Evolutionary conservation across 2,329 filamentous ascomycete genomes (phyloP), one percentile per base, ranked within the genome.

Genomic region (Diplodia corticola): DNA sequence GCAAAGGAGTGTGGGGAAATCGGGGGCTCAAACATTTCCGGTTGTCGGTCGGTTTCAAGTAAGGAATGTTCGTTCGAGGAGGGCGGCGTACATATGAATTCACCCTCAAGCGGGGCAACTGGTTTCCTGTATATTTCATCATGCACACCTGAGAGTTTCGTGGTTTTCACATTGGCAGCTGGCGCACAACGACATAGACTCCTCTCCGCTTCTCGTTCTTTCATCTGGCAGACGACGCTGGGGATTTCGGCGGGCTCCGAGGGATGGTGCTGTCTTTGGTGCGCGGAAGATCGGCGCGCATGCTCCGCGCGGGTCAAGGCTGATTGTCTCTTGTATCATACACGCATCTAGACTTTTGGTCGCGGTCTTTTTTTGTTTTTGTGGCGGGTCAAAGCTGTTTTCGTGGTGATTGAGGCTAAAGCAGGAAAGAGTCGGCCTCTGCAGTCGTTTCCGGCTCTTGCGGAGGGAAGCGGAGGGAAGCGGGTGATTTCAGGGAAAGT

Each of bases 1-100:
- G 57, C 28, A 60, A 61, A 33, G 57, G 57, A 61, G 57, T 61
- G 57, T 49, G 57, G 57, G 37, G 37, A 60, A 60, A 28, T 60
- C 55, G 55, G 55, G 24, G 40, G 55, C 6, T 35, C 48, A 24
- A 28, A 61, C 57, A 49, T 49, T 17, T 35, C 22, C 40, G 57
- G 28, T 44, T 44, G 26, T 61, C 44, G 57, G 57, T 61, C 44
- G 57, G 57, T 61, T 61, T 49, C 28, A 61, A 49, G 57, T 61
- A 49, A 26, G 57, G 57, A 24, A 49, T 37, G 57, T 35, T 49
- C 48, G 57, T 61, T 49, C 44, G 26, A 20, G n/a, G 40, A 17
- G 5, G 28, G 26, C 26, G 44, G 57, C 57, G 57, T 61, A 61
- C 57, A 61, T 49, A 61, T 61, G 33, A 61, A 46, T 61, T 61